Conservation (phyloP, 2,329 filamentous ascomycete species). For the Leptographium lundbergii region DNA sequence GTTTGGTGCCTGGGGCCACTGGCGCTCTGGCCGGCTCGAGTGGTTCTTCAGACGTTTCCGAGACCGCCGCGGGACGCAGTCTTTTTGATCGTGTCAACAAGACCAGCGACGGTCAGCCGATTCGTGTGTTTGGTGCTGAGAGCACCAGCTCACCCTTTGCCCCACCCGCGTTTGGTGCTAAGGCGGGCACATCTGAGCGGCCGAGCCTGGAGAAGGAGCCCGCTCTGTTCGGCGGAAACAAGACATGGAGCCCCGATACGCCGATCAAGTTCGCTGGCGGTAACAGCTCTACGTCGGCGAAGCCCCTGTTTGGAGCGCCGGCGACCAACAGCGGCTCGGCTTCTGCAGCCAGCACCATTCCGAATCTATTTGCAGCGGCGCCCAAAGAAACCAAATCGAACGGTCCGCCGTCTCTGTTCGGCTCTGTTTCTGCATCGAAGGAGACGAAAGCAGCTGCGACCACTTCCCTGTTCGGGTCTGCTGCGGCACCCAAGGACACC, state of each 20-base stretch:
- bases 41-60: constrained; percentile 28
- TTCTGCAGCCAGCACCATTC: not conserved
- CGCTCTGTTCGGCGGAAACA: constrained; percentile 21
- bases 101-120: constrained; percentile 34
- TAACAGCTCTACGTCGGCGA: constrained; percentile 6
- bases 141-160: constrained; percentile 5
- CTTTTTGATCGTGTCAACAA: constrained; percentile 44
- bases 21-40: constrained; percentile 17
- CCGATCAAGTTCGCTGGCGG: constrained; percentile 40
- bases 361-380: not conserved
- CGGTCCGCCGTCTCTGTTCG: not conserved
- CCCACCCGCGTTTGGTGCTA: constrained; percentile 12
- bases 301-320: constrained; percentile 9
- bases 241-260: constrained; percentile 35
- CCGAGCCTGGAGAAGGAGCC: constrained; percentile 30
- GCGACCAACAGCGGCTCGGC: not conserved
- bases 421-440: not conserved
- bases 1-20: constrained; percentile 9
- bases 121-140: constrained; percentile 27
- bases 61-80: constrained; percentile 34
- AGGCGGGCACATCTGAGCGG: constrained; percentile 22
- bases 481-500: not conserved
- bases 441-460: not conserved
- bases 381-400: not conserved
- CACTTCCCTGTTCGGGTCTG: not conserved